These are phyloP conservation scores for Sporisorium sorghi DNA, from an alignment of 1,284 basidiomycete genomes.

Conservation along the genomic window DNA sequence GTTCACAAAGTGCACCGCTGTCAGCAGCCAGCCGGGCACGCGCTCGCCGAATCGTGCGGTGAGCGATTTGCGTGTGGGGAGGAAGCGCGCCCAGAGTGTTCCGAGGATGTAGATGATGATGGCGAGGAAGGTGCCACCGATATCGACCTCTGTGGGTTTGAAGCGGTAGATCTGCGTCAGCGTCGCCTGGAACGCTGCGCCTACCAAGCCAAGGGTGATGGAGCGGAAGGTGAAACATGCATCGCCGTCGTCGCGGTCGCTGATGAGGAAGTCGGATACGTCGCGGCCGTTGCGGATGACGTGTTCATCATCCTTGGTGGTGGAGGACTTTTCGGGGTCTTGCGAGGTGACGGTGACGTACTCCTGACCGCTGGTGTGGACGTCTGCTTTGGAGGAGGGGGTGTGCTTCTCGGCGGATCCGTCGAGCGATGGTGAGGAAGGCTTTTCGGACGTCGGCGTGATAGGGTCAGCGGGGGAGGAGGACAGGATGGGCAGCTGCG, in stretches of 20 bases:
- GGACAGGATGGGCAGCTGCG: conserved; percentile 17
- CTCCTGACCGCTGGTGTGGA: background rate
- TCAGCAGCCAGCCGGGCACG: conserved; percentile 67
- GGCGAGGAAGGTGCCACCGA: conserved; percentile 76
- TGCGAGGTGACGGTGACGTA: background rate
- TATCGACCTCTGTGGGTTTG: conserved; percentile 74
- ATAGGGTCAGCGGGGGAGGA: background rate
- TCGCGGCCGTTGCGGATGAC: conserved; percentile 69
- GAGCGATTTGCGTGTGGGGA: conserved; percentile 69
- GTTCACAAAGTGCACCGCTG: conserved; percentile 73
- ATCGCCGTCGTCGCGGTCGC: conserved; percentile 76
- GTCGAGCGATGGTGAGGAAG: conserved; percentile 1
- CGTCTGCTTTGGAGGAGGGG: background rate
- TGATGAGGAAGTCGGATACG: conserved; percentile 75
- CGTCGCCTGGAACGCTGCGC: conserved; percentile 74
- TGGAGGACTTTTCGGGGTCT: background rate
- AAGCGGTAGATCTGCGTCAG: conserved; percentile 73
- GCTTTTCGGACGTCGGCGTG: conserved; percentile 4
- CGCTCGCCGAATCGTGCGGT: conserved; percentile 52
- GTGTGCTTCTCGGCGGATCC: background rate
- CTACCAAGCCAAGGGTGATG: conserved; percentile 74
- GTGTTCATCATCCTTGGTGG: conserved; percentile 1
- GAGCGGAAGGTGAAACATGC: conserved; percentile 75
- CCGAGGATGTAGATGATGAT: conserved; percentile 75
- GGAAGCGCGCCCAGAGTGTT: conserved; percentile 72